These are phyloP conservation scores for Hypoxylon cercidicola DNA, from an alignment of 495 filamentous ascomycete genomes.

Conservation along the genomic window DNA sequence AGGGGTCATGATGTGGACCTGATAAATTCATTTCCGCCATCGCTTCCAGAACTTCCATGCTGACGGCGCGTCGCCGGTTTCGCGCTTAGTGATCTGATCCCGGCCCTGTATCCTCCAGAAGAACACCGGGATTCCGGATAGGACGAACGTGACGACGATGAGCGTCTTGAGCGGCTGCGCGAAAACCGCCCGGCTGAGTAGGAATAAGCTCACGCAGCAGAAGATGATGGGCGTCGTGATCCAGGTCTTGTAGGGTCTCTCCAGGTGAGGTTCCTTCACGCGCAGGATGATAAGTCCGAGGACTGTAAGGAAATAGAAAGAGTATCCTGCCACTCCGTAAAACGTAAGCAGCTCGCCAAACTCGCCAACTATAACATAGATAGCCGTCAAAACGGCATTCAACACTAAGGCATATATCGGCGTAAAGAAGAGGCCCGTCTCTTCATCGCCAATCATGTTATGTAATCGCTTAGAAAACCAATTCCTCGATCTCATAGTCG, in stretches of 20 bases:
- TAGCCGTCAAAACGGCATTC: constrained; percentile 74
- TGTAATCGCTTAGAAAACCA: constrained; percentile 67
- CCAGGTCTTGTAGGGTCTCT: constrained; percentile 94
- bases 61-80: constrained; percentile 34
- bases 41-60: constrained; percentile 61
- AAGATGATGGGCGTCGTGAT: constrained; percentile 97
- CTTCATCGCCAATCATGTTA: constrained; percentile 68
- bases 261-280: constrained; percentile 86
- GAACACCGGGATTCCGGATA: constrained; percentile 85
- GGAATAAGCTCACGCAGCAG: constrained; percentile 95
- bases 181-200: constrained; percentile 87
- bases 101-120: constrained; percentile 81
- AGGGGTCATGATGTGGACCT: constrained; percentile 15
- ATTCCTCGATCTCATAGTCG: constrained; percentile 65
- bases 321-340: constrained; percentile 96
- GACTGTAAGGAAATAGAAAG: constrained; percentile 96
- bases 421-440: constrained; percentile 78
- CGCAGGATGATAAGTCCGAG: constrained; percentile 91
- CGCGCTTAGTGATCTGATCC: constrained; percentile 53
- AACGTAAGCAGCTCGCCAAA: constrained; percentile 94
- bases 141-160: constrained; percentile 84
- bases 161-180: constrained; percentile 89
- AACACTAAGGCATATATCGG: constrained; percentile 89
- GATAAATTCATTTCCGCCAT: constrained; percentile 43
- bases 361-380: constrained; percentile 86